Percentiles rank a stretch among this genome's conserved stretches.
These are phyloP conservation scores for Capsella bursapastoris DNA, from an alignment of 345 rosid genomes.

Conservation along the genomic window DNA sequence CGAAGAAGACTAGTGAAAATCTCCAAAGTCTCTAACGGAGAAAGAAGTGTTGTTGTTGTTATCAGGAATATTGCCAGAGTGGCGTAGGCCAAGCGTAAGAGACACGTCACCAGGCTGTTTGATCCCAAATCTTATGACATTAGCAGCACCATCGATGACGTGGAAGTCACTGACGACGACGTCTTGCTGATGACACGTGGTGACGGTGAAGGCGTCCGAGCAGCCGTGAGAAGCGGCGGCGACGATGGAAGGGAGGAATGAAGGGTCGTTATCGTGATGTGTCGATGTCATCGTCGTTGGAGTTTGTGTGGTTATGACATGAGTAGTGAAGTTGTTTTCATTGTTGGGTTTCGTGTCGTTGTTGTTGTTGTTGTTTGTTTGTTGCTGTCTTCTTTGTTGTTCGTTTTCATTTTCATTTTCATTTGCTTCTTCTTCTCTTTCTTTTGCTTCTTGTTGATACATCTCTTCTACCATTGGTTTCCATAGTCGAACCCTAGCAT, in stretches of 20 bases:
- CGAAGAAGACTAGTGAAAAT: slow-evolving; percentile 51
- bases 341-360: slow-evolving; percentile 58
- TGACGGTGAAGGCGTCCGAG: slow-evolving; percentile 34
- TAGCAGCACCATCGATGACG: slow-evolving; percentile 47
- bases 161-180: slow-evolving; percentile 47
- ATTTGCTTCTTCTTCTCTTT: slow-evolving; percentile 52
- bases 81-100: slow-evolving; percentile 97
- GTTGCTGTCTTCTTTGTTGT: slow-evolving; percentile 45
- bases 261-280: slow-evolving; percentile 72
- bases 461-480: slow-evolving; percentile 99
- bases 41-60: slow-evolving; percentile 50
- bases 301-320: slow-evolving; percentile 38
- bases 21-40: slow-evolving; percentile 81
- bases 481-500: slow-evolving; percentile 98
- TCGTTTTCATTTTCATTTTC: slow-evolving; percentile 27
- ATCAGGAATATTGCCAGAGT: slow-evolving; percentile 82
- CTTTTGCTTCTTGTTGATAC: slow-evolving; percentile 91
- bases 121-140: slow-evolving; percentile 75
- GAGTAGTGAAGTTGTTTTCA: slow-evolving; percentile 44
- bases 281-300: slow-evolving; percentile 58
- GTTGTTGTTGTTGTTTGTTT: too few relatives aligned
- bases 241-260: slow-evolving; percentile 39
- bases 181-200: slow-evolving; percentile 46
- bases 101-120: slow-evolving; percentile 81
- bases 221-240: slow-evolving; percentile 36